Evolutionary conservation across 2,329 filamentous ascomycete genomes (phyloP), one percentile per base, ranked within the genome.

Genomic region (Pezicula rhizophila): DNA sequence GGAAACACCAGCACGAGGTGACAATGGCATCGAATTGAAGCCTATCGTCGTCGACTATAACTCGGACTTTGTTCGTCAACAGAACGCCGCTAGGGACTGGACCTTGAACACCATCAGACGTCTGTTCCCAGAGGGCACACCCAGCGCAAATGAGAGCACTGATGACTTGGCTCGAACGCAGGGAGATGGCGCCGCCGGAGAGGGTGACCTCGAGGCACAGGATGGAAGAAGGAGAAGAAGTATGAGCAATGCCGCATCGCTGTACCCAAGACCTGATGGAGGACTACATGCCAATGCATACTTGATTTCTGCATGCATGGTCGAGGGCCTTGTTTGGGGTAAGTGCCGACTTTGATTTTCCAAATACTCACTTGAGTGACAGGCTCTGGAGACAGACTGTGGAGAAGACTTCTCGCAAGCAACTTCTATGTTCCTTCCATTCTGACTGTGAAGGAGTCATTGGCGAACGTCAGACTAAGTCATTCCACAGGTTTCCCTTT

Each of bases 281-380:
- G 75, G 74, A 2, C 71, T 66, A 55, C 66, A 70, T 37, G 74
- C 76, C 4, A 76, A 72, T 68, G 50, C 73, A 5, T 73, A 75
- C 42, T 58, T 78, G 17, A 63, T 64, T 12, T 67, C 66, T 2
- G 73, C 71, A 54, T 77, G 74, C 53, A 61, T 75, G 47, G 65
- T 78, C 8, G 75, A 80, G 48, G 66, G 70, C 17, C 62, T 76
- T 18, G 67, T 76, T 18, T 78, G 73, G 74, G 74, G 73, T 73
- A 54, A 12, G 28, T 50, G 60, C 4, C 7, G 47, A 62, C 55
- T 26, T 17, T 18, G 34, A 14, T 15, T n/a, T 2, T n/a, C 8
- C 18, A 15, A 18, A 26, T 42, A 12, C 12, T 18, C 28, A 12
- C 11, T 28, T 12, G 8, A n/a, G 18, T 45, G 3, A 40, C 17